phyloP scores from a whole-genome alignment of 192 early-diverging fungal species.

The Lunasporangiospora selenospora region DNA sequence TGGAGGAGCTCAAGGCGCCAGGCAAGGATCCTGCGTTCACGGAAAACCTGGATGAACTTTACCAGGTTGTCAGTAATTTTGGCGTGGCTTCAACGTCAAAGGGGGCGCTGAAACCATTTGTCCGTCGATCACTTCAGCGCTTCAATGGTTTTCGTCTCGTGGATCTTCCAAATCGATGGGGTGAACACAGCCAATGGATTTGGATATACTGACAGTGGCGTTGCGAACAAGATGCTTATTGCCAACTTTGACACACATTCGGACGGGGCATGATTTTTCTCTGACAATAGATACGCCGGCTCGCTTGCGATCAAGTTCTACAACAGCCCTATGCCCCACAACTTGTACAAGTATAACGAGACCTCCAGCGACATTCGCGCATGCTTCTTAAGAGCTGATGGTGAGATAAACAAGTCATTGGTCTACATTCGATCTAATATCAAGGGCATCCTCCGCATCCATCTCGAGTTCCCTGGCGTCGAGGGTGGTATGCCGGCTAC shows the following conservation, averaged over 20 bases:
- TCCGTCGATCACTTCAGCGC: slow-evolving; percentile 1
- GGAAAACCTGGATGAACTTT: slow-evolving; percentile 19
- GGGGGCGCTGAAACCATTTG: slow-evolving; percentile 5
- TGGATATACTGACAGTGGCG: neutral
- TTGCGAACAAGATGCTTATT: slow-evolving; percentile 9
- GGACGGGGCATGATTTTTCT: slow-evolving; percentile 21
- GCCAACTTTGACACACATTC: slow-evolving; percentile 1
- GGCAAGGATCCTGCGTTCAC: slow-evolving; percentile 11
- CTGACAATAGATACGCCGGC: slow-evolving; percentile 17
- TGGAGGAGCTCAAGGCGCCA: slow-evolving; percentile 13
- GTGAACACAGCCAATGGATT: slow-evolving; percentile 11
- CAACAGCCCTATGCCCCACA: neutral
- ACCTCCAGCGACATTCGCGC: slow-evolving; percentile 18
- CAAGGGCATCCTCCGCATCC: slow-evolving; percentile 16
- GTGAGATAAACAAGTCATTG: too few species aligned
- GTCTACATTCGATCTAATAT: neutral
- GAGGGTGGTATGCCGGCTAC: neutral
- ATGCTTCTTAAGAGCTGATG: slow-evolving; percentile 15
- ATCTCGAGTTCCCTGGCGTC: slow-evolving; percentile 7
- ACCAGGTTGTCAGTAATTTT: slow-evolving; percentile 6
- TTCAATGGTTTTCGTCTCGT: neutral
- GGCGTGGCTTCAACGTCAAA: slow-evolving; percentile 1
- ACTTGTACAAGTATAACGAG: neutral
- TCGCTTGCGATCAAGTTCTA: slow-evolving; percentile 24
- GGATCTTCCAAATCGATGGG: neutral